phyloP scores from a whole-genome alignment of 768 basidiomycete genomes.

The Boletus rubroflammeus region DNA sequence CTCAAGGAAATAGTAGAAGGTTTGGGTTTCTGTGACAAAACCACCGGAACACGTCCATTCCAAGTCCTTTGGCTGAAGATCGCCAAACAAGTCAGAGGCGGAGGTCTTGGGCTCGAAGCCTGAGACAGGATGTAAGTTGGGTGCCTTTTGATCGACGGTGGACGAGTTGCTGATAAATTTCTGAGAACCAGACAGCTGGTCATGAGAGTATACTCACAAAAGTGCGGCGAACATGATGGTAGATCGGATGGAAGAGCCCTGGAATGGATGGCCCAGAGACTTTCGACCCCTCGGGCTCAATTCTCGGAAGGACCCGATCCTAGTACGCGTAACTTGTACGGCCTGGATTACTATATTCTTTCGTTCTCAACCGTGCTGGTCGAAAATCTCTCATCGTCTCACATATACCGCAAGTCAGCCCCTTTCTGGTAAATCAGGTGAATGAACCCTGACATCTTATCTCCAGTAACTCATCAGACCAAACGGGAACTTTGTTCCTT shows the following conservation, averaged over 20 bases:
- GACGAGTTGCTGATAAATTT: conserved; percentile 44
- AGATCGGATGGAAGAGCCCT: conserved; percentile 10
- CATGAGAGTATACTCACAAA: conserved; percentile 53
- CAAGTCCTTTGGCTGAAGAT: conserved; percentile 68
- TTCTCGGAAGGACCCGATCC: conserved; percentile 10
- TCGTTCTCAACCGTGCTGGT: background rate
- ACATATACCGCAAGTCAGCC: background rate
- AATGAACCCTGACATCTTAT: background rate
- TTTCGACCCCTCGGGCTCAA: conserved; percentile 5
- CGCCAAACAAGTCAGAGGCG: conserved; percentile 65
- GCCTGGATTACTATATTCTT: background rate
- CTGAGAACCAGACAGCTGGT: conserved; percentile 12
- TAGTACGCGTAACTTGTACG: background rate
- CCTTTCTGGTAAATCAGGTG: background rate
- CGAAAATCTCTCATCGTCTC: background rate
- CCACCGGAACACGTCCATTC: conserved; percentile 83
- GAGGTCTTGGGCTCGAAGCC: conserved; percentile 40
- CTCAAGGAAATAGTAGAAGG: conserved; percentile 75
- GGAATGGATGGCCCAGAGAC: background rate
- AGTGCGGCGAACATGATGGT: conserved; percentile 82
- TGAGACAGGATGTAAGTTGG: conserved; percentile 83
- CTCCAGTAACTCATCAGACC: no score
- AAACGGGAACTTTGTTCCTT: background rate
- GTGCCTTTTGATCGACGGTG: conserved; percentile 60
- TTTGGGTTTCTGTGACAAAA: conserved; percentile 89